Conservation (phyloP, 2,329 filamentous ascomycete genomes). For the Xylariaceae sp. region DNA sequence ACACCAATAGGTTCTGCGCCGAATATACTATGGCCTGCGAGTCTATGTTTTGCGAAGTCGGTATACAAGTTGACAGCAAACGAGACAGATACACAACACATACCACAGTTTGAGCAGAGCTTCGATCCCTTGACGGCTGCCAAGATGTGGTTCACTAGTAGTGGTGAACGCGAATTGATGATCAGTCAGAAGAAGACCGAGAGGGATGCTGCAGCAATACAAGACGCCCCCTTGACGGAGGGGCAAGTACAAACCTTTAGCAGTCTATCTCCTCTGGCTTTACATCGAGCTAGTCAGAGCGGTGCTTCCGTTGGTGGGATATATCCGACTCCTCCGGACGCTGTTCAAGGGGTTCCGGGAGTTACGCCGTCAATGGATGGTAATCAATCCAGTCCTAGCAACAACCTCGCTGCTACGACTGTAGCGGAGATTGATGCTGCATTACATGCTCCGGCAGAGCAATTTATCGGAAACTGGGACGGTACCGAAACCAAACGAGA, state of each 20-base stretch:
- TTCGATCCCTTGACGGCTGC: conserved; percentile 47
- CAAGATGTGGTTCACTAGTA: conserved; percentile 43
- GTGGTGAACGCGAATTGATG: conserved; percentile 43
- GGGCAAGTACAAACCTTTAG: conserved; percentile 40
- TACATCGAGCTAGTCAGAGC: conserved; percentile 45
- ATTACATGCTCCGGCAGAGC: conserved; percentile 28
- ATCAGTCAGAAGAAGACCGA: conserved; percentile 47
- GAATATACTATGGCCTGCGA: conserved; percentile 50
- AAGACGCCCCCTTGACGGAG: conserved; percentile 41
- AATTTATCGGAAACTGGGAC: conserved; percentile 39
- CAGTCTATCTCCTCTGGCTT: conserved; percentile 47
- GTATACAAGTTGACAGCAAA: conserved; percentile 39
- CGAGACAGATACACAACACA: conserved; percentile 37
- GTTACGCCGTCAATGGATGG: conserved; percentile 54
- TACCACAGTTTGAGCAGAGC: conserved; percentile 37
- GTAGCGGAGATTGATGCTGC: conserved; percentile 37
- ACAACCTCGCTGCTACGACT: conserved; percentile 32
- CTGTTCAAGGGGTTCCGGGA: conserved; percentile 48
- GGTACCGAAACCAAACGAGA: conserved; percentile 42
- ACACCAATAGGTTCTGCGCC: conserved; percentile 35
- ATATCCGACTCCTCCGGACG: conserved; percentile 69
- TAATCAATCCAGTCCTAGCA: conserved; percentile 50
- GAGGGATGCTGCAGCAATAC: conserved; percentile 39
- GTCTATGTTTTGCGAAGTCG: conserved; percentile 48
- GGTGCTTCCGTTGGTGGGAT: conserved; percentile 48